Evolutionary conservation across 148 eudicot species (phyloP), one percentile per base, ranked within the genome.

Genomic region (Vaccinium corymbosum): DNA sequence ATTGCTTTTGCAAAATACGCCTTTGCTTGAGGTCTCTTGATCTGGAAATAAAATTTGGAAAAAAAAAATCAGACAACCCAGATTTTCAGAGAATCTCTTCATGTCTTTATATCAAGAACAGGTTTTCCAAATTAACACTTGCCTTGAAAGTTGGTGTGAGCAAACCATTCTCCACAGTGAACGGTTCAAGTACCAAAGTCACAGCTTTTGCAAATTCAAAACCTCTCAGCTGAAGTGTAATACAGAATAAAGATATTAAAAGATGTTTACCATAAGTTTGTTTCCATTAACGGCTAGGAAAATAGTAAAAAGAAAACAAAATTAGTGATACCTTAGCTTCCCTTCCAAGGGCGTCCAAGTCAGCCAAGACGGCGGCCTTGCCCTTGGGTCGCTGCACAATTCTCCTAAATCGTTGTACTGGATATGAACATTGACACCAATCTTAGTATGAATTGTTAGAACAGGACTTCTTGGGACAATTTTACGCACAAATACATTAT

Each of bases 101-200:
- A 53, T 25, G 55, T 22, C 27, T 35, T 19, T 13, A 29, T 55
- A 22, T 9, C 22, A 22, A 4, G 42, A 38, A 19, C 27, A 7
- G 20, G 5, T 7, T 51, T 79, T 35, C n/a, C 15, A 14, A 32
- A 50, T 64, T n/a, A 79, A 73, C 16, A 32, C 83, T 86, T 87
- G 91, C 98, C 97, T 96, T 96, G 66, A 93, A 91, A 29, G 99
- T 96, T 64, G 99, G 99, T 66, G 99, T 96, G 53, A 92, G 97
- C 85, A 94, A 90, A 87, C 94, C 99, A 83, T 94, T 96, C 85
- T 96, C 98, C 83, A 91, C 59, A 0, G 98, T 92, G 86, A 96
- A 93, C 6, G 93, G 98, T 83, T 94, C 99, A 51, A 86, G 92
- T 81, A 93, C 93, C 92, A 94, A 91, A 42, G 98, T 94, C 49